Evolutionary conservation across 768 basidiomycete species (phyloP), one percentile per base, ranked within the genome.

Genomic region (Amylocystis lapponica): DNA sequence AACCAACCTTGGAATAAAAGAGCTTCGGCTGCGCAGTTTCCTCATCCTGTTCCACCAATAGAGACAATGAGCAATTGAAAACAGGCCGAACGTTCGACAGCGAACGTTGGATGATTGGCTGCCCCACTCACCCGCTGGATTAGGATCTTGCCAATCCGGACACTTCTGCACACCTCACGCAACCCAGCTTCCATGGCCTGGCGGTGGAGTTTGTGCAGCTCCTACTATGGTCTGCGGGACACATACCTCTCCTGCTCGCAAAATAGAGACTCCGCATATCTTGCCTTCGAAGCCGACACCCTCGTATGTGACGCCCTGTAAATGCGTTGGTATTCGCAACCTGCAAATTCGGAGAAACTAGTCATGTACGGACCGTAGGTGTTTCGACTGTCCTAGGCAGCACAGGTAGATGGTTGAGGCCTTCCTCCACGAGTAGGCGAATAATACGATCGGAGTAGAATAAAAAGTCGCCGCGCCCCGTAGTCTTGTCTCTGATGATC

Each of bases 151-250:
- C 95, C 95, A 46, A 99, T 95, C 49, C 95, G 76, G 21, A 90
- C 87, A 56, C 81, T 88, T 53, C 95, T 76, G 68, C 94, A 97
- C 29, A 97, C 95, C 63, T 97, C 95, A 32, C 95, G 74, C 48
- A 99, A 70, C 29, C 95, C 96, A 11, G 89, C 90, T 66, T 99
- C 95, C 95, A 99, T 99, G 2, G 94, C 92, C 87, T 92, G 45
- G 13, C 10, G 34, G 39, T 17, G n/a, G n/a, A n/a, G n/a, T n/a
- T n/a, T n/a, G n/a, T n/a, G n/a, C n/a, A n/a, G n/a, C n/a, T n/a
- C n/a, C n/a, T n/a, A n/a, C n/a, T n/a, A n/a, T n/a, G n/a, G 31
- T 19, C 41, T 33, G 44, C 39, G 35, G 36, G 11, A 40, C 14
- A 53, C 71, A 39, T 55, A 84, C 85, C 80, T 95, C 91, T 51